phyloP scores from a whole-genome alignment of 495 filamentous ascomycete species.

The Apiosordaria backusii region DNA sequence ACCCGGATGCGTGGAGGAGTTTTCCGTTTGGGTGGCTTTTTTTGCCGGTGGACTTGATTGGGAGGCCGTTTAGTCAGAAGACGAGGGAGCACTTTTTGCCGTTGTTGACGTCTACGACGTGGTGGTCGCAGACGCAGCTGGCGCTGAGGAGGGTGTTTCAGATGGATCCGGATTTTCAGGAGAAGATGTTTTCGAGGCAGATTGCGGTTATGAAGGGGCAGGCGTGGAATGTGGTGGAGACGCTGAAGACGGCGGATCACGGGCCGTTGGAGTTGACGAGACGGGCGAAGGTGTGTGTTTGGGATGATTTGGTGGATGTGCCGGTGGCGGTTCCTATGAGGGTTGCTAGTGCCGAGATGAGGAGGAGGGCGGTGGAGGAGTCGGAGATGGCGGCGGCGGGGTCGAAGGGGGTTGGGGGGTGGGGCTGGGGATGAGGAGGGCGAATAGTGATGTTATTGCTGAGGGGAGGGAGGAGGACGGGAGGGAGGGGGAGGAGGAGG shows the following conservation, averaged over 20 bases:
- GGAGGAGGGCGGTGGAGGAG: constrained; percentile 48
- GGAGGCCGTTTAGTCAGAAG: constrained; percentile 89
- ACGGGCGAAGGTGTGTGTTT: constrained; percentile 86
- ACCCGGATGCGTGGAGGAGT: constrained; percentile 83
- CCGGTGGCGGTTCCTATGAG: constrained; percentile 89
- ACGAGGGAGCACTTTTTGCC: constrained; percentile 93
- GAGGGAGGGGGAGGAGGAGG: too few relatives aligned
- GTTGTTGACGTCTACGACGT: constrained; percentile 83
- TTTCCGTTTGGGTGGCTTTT: constrained; percentile 99
- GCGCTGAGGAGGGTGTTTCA: constrained; percentile 79
- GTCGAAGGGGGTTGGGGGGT: too few relatives aligned
- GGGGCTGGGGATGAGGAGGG: neutral
- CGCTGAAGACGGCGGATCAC: constrained; percentile 85
- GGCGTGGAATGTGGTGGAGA: constrained; percentile 98
- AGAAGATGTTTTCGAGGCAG: constrained; percentile 94
- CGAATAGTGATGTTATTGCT: constrained; percentile 12
- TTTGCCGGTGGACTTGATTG: constrained; percentile 92
- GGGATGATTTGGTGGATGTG: constrained; percentile 96
- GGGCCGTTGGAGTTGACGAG: constrained; percentile 91
- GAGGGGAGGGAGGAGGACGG: constrained; percentile 29
- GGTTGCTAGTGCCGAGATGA: constrained; percentile 72
- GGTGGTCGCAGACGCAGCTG: constrained; percentile 95
- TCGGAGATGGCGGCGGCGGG: constrained; percentile 13
- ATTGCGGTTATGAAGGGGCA: constrained; percentile 99
- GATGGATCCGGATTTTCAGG: constrained; percentile 92